phyloP scores from a whole-genome alignment of 176 grass and related monocot genomes.

The Aechmea fasciata region DNA sequence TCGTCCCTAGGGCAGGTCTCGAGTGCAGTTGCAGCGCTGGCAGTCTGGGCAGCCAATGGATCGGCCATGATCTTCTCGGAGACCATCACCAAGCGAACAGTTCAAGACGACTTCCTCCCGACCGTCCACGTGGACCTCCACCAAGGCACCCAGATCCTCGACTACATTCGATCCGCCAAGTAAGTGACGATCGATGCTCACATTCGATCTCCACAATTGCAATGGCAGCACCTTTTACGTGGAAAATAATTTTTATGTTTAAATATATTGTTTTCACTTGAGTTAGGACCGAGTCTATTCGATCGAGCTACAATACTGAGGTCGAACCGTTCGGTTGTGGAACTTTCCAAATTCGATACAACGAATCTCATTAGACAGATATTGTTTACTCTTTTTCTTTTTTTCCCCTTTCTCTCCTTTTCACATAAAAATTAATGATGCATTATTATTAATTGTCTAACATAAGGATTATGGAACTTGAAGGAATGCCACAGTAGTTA shows the following conservation, averaged over 20 bases:
- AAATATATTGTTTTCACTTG: too few relatives aligned
- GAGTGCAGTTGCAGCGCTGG: constrained; percentile 38
- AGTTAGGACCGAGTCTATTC: too few relatives aligned
- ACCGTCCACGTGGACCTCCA: constrained; percentile 58
- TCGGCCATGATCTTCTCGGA: constrained; percentile 73
- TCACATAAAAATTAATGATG: too few relatives aligned
- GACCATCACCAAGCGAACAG: constrained; percentile 24
- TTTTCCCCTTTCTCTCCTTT: too few relatives aligned
- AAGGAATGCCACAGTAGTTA: constrained; percentile 30
- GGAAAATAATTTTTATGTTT: too few relatives aligned
- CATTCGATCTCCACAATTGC: not conserved
- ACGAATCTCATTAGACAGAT: too few relatives aligned
- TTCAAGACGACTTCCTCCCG: constrained; percentile 57
- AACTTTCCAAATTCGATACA: too few relatives aligned
- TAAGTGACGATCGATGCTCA: not conserved
- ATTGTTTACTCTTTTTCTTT: too few relatives aligned
- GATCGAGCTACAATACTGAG: too few relatives aligned
- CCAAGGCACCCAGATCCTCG: constrained; percentile 64
- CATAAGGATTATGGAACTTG: not conserved
- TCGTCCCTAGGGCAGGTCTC: constrained; percentile 34
- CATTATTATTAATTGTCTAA: not conserved
- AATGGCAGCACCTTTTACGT: too few relatives aligned
- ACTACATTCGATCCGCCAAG: constrained; percentile 59
- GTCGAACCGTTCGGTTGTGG: too few relatives aligned
- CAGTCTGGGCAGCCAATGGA: constrained; percentile 41